Evolutionary conservation across 2,329 filamentous ascomycete genomes (phyloP).

Genomic region (Fusarium anthophilum): DNA sequence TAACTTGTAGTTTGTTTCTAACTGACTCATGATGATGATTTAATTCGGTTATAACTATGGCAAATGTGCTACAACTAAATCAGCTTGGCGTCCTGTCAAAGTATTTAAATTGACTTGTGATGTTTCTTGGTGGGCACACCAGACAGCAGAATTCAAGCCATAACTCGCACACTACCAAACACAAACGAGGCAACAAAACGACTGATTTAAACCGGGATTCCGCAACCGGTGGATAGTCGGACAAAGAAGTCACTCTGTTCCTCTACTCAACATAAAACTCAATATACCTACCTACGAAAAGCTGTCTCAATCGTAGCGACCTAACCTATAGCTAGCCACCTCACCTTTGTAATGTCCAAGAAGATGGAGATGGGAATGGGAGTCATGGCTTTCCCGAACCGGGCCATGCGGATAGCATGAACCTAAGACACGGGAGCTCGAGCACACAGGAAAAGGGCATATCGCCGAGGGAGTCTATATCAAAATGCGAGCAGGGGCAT

Average conservation of each 20-base stretch:
- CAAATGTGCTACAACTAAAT: not conserved
- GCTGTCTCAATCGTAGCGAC: not conserved
- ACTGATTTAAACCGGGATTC: not conserved
- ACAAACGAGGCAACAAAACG: too few species aligned
- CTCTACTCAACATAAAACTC: not conserved
- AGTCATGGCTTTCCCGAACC: not conserved
- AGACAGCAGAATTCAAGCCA: not conserved
- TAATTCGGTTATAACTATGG: not conserved
- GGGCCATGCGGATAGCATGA: not conserved
- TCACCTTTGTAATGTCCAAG: not conserved
- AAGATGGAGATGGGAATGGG: not conserved
- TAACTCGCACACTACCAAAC: not conserved
- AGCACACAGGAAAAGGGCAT: constrained; percentile 1
- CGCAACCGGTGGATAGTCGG: not conserved
- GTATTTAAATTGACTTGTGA: not conserved
- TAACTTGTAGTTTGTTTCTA: not conserved
- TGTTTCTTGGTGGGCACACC: too few species aligned
- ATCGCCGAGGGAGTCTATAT: not conserved
- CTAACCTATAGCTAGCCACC: not conserved
- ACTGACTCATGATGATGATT: not conserved
- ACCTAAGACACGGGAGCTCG: not conserved
- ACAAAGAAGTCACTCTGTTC: not conserved
- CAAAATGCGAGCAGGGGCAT: not conserved
- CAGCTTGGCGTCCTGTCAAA: not conserved
- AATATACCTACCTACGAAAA: too few species aligned